These are phyloP conservation scores for Fusarium euwallaceae DNA, from an alignment of 2,329 filamentous ascomycete species.

Conservation along the genomic window DNA sequence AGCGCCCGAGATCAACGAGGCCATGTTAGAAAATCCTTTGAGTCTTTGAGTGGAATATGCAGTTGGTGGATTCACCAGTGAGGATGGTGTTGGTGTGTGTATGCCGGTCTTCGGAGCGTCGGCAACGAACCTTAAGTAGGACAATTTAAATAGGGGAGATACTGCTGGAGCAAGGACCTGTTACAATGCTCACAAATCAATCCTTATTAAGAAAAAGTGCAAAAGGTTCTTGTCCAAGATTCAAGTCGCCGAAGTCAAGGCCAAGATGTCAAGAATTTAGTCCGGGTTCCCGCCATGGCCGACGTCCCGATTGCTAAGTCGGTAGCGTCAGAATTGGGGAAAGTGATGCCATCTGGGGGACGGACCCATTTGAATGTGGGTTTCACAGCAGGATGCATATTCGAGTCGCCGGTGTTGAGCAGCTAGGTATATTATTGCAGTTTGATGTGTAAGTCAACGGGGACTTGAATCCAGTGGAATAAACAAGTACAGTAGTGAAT, in stretches of 20 bases:
- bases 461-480: neutral
- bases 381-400: neutral
- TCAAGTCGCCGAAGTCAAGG: neutral
- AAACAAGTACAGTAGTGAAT: neutral
- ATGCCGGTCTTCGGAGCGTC: constrained; percentile 28
- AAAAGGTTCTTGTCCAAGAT: neutral
- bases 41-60: neutral
- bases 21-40: constrained; percentile 38
- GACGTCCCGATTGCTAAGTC: constrained; percentile 10
- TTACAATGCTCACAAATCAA: constrained; percentile 19
- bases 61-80: neutral
- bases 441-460: neutral
- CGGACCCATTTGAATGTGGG: neutral
- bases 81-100: neutral
- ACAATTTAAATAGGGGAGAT: neutral
- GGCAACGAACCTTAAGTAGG: neutral
- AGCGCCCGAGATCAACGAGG: constrained; percentile 62
- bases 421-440: neutral
- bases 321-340: constrained; percentile 22
- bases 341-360: constrained; percentile 24
- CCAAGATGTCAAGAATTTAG: neutral
- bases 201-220: neutral
- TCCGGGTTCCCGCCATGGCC: neutral
- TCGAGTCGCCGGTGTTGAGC: neutral
- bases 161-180: neutral